These are phyloP conservation scores for Sporothrix brasiliensis DNA, from an alignment of 2,329 filamentous ascomycete genomes.

Conservation along the genomic window DNA sequence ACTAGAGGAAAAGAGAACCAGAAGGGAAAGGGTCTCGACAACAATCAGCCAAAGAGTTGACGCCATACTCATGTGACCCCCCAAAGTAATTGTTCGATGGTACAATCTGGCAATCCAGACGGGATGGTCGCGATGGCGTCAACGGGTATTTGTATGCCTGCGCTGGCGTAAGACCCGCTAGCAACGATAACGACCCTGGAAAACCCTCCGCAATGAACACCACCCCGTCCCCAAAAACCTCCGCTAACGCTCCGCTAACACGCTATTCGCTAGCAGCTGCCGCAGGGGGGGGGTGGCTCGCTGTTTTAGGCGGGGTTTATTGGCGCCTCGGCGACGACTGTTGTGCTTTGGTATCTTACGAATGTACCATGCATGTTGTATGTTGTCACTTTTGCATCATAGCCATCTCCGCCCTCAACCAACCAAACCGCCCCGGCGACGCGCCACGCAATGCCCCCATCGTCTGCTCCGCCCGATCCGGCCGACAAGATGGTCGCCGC, in stretches of 20 bases:
- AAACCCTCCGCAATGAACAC: neutral
- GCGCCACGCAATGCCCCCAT: conserved; percentile 1
- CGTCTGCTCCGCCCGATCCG: neutral
- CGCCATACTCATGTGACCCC: conserved; percentile 23
- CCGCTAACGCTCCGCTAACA: conserved; percentile 17
- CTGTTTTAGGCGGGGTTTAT: neutral
- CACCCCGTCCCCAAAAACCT: neutral
- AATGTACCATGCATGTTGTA: too few species aligned
- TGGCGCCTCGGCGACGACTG: too few species aligned
- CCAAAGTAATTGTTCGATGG: neutral
- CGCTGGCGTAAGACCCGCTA: neutral
- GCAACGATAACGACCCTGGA: neutral
- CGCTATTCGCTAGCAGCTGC: conserved; percentile 2
- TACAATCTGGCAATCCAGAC: neutral
- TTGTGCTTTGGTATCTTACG: too few species aligned
- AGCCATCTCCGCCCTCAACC: neutral
- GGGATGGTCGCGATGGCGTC: conserved; percentile 11
- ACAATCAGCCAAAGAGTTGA: neutral
- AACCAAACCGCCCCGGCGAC: neutral
- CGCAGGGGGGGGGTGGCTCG: neutral
- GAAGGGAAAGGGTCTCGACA: neutral
- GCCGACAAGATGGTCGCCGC: conserved; percentile 25
- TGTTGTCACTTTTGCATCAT: too few species aligned
- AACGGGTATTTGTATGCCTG: neutral
- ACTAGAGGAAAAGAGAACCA: neutral